A percentile compares a stretch with the other conserved stretches of the same genome.
phyloP scores from a whole-genome alignment of 2,329 filamentous ascomycete species.

The Daldinia sp. region DNA sequence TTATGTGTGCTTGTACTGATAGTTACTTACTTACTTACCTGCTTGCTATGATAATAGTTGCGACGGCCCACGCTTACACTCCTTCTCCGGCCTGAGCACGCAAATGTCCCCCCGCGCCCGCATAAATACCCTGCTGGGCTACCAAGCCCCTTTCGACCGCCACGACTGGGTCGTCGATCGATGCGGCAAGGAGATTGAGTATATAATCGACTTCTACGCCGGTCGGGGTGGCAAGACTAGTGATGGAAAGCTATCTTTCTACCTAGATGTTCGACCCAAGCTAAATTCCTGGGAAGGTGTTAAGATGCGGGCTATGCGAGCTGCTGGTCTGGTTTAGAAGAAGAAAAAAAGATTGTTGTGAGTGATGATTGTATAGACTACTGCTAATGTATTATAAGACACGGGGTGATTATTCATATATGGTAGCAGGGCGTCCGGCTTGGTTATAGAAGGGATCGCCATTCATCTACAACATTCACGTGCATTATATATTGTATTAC shows the following conservation, averaged over 20 bases:
- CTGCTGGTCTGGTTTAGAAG: conserved; percentile 61
- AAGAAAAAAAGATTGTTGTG: conserved; percentile 22
- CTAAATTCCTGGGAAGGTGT: conserved; percentile 75
- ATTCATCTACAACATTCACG: conserved; percentile 20
- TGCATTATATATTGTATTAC: conserved; percentile 4
- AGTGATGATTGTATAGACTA: conserved; percentile 17
- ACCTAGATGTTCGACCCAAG: conserved; percentile 76
- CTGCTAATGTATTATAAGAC: conserved; percentile 31
- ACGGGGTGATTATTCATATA: conserved; percentile 4
- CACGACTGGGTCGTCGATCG: conserved; percentile 98
- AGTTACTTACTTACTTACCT: too few relatives aligned
- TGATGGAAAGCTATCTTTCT: conserved; percentile 67
- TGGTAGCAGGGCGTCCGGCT: conserved; percentile 33
- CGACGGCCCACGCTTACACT: conserved; percentile 83
- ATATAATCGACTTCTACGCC: conserved; percentile 98
- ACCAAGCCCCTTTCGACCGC: conserved; percentile 90
- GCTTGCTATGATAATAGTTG: conserved; percentile 66
- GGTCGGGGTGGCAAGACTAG: conserved; percentile 64
- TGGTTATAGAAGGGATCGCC: conserved; percentile 33
- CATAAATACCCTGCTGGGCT: conserved; percentile 86
- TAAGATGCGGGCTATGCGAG: conserved; percentile 71
- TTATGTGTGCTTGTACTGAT: too few relatives aligned
- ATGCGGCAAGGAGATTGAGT: conserved; percentile 87
- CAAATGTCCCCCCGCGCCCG: conserved; percentile 84
- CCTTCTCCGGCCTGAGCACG: conserved; percentile 79